phyloP scores from a whole-genome alignment of 331 rosid species.

The Erythrophleum ivorense region DNA sequence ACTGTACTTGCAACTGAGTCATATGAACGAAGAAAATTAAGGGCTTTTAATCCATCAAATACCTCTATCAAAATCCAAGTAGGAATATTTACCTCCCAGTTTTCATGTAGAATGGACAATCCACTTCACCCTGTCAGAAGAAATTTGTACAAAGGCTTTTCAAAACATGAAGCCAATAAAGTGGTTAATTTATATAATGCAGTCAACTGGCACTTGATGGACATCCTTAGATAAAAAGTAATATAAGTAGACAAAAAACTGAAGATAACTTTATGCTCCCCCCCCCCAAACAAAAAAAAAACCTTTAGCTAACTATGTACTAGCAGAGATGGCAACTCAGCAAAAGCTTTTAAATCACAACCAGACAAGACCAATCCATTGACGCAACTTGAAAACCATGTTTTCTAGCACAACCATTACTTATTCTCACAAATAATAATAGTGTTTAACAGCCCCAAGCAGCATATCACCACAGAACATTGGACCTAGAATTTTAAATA shows the following conservation, averaged over 20 bases:
- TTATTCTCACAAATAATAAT: neutral
- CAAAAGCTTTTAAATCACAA: conserved; percentile 19
- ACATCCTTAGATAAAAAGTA: conserved; percentile 5
- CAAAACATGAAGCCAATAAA: conserved; percentile 24
- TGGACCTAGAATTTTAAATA: conserved; percentile 1
- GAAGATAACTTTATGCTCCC: neutral
- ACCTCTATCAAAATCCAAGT: conserved; percentile 21
- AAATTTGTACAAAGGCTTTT: conserved; percentile 30
- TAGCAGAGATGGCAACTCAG: conserved; percentile 25
- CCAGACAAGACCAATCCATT: conserved; percentile 27
- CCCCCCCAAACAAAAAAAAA: neutral
- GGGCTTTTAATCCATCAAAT: conserved; percentile 35
- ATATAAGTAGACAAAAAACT: conserved; percentile 8
- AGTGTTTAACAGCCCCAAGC: conserved; percentile 28
- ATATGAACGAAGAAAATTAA: conserved; percentile 43
- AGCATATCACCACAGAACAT: conserved; percentile 29
- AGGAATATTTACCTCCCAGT: conserved; percentile 79
- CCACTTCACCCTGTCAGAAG: conserved; percentile 86
- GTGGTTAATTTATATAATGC: conserved; percentile 7
- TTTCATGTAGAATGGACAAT: conserved; percentile 99
- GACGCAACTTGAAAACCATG: conserved; percentile 13
- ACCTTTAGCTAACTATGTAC: neutral
- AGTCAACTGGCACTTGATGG: conserved; percentile 11
- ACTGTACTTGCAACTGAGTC: conserved; percentile 92
- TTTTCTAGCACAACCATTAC: conserved; percentile 8